Base-by-base conservation (phyloP, 257 asterid species). In the Lantana camara region DNA sequence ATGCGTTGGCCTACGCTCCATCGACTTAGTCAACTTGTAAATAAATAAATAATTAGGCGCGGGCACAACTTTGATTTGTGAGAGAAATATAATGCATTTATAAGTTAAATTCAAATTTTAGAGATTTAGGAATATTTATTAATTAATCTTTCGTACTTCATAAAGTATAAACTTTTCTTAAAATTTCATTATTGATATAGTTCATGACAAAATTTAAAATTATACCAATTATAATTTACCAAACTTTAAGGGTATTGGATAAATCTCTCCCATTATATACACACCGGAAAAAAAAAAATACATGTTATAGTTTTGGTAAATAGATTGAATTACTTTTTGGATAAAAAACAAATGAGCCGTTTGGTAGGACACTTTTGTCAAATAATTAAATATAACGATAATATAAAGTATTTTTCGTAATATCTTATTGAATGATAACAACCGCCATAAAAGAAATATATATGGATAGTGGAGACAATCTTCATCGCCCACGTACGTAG, bases 401-500 rank as follows among this genome's bases (percentile, higher is more conserved):
- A 14, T 24, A 14, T 30, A 52, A 12, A 14, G 24, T 53, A n/a
- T 29, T 5, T 17, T 35, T 35, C 7, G 11, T 35, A 4, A 3
- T 60, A 34, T 0, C 37, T 24, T 52, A 53, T 51, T 63, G 42
- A 35, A 70, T 9, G 34, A 54, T 20, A 4, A 15, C 15, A 54
- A 16, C 65, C 24, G 35, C 44, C 27, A 52, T 1, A 20, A 19
- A 11, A 32, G 13, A 72, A 66, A 60, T 30, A 3, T 50, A 4
- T 22, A 66, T 47, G 42, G 12, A 51, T 15, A n/a, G 59, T 47
- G 42, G 32, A 27, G 32, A 27, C 5, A 29, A 29, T 27, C 16
- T 60, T 42, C 57, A 20, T 38, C 20, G 60, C 21, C 79, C 75
- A 74, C 68, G 75, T 69, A 57, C 47, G 52, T 41, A 57, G 5